phyloP scores from a whole-genome alignment of 441 rosid genomes.

The Adansonia grandidieri region DNA sequence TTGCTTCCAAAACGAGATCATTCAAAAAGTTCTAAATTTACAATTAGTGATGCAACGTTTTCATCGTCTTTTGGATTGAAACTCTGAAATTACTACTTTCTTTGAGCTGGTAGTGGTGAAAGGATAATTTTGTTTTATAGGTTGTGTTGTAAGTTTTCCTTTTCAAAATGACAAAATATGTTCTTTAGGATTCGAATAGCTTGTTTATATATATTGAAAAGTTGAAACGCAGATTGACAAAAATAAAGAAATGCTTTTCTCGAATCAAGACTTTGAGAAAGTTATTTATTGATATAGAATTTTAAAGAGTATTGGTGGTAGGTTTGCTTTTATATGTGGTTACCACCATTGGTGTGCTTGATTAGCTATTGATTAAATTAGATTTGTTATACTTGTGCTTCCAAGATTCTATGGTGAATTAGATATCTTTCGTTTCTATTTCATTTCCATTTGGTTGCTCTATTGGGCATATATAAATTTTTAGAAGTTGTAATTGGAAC shows the following conservation, averaged over 20 bases:
- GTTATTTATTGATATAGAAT: neutral
- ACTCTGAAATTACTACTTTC: neutral
- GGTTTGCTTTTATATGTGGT: slow-evolving; percentile 9
- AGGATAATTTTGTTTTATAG: neutral
- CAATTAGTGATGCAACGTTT: no score
- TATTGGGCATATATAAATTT: neutral
- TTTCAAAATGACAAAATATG: neutral
- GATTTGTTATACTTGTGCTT: neutral
- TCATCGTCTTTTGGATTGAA: neutral
- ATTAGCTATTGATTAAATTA: slow-evolving; percentile 7
- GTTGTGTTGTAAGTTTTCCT: neutral
- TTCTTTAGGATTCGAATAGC: neutral
- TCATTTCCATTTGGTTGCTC: neutral
- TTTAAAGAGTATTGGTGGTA: neutral
- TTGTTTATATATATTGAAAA: neutral
- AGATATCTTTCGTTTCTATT: no score
- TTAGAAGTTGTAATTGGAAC: slow-evolving; percentile 4
- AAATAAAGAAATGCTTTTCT: neutral
- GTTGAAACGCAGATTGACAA: neutral
- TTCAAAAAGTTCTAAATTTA: no score
- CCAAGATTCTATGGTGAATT: slow-evolving; percentile 10
- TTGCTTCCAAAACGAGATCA: no score
- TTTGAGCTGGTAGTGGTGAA: slow-evolving; percentile 6
- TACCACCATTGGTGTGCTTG: neutral
- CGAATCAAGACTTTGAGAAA: neutral